Evolutionary conservation across 2,329 filamentous ascomycete genomes (phyloP), one percentile per base, ranked within the genome.

Genomic region (Xylariaceae sp.): DNA sequence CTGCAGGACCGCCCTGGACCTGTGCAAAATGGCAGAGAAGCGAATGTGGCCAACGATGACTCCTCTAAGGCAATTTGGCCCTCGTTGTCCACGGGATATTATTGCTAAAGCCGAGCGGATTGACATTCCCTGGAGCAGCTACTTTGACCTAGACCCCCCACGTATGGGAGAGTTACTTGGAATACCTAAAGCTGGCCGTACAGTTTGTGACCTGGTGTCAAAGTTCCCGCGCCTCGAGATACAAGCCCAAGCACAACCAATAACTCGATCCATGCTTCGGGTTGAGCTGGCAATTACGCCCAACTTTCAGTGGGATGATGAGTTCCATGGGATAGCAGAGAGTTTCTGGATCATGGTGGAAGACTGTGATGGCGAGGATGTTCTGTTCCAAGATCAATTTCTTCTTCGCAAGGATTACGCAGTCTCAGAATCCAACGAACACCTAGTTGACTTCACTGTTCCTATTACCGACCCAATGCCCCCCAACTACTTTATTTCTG

Each of bases 31-130:
- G 91, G 94, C 93, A 0, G 94, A 99, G 77, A 96, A 96, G 80
- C 84, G 95, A 43, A 99, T 99, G 95, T 99, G 94, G 94, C 92
- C 93, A 11, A 97, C 93, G 5, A 99, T 97, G 94, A 91, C 91
- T 30, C 94, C 95, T 9, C 79, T 99, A 26, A 85, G 94, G 48
- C 94, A 99, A 67, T 99, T 99, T 68, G 53, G 53, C 15, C 84
- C 88, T 3, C 77, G 78, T 32, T 96, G 92, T 67, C 86, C 92
- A 3, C 80, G 85, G 33, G 93, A 97, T 53, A 90, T 97, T 47
- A 78, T 97, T 42, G 86, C 91, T 62, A 97, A 97, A 74, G 88
- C 92, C 3, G 94, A 99, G 76, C 84, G 92, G 62, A 96, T 97
- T 57, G 92, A 97, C 63, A 92, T 97, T 16, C 87, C 90, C 1